Base-by-base conservation (phyloP, 176 grass and related monocot genomes). In the Lolium multiflorum region DNA sequence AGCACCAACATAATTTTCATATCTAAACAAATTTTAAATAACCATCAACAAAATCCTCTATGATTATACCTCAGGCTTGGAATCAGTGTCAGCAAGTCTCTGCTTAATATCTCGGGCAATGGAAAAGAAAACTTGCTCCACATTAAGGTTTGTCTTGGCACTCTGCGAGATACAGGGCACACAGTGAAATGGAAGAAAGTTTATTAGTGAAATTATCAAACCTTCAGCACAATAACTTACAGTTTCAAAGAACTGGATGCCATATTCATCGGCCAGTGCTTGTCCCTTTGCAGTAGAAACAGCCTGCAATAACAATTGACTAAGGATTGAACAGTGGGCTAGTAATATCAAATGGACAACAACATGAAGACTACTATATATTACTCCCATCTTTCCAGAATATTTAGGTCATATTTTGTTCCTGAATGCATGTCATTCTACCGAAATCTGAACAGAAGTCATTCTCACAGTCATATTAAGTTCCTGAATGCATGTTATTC, bases 201-300 rank as follows among this genome's bases (percentile, higher is more conserved):
- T 79, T 17, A 7, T 41, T 21, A 20, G 17, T 59, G 55, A 79
- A 28, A 71, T 22, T 14, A 82, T 11, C 50, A 71, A 85, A 77
- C 59, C 58, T 47, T 79, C 24, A 2, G 44, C 63, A 79, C 35
- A 78, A 67, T 25, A 52, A 70, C 81, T 91, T 88, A 95, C 89
- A 87, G 93, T 93, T 79, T 95, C 93, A 46, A 93, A 93, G 86
- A 95, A 95, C 64, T 93, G 89, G 39, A 95, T 93, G 80, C 91
- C 91, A 80, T 95, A 95, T 88, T 95, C 93, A 25, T 95, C 93
- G 15, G 93, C 93, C 63, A 95, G 77, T 58, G 89, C 91, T 76
- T 93, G 93, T 44, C 91, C 91, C 77, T 89, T 91, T 62, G 93
- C 88, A 83, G 93, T 91, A 64, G 91, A 87, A 79, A 95, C 91